Conservation (phyloP, 2,329 filamentous ascomycete genomes). For the Penicillium italicum region DNA sequence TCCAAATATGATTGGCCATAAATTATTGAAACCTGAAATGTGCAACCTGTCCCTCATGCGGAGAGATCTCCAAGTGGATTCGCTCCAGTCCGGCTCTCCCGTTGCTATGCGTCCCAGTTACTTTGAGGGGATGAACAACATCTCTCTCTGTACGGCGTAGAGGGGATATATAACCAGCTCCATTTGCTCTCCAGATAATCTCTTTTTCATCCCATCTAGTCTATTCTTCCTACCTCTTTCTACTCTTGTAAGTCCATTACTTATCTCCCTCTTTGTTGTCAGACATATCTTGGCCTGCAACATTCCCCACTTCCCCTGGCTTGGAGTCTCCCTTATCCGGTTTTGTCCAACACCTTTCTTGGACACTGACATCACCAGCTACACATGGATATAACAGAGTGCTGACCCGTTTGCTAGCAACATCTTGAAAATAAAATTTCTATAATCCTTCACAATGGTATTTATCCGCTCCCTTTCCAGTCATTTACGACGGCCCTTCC, state of each 20-base stretch:
- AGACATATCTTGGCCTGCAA: constrained; percentile 2
- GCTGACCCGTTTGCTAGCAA: constrained; percentile 9
- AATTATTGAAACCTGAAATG: not conserved
- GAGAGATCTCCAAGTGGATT: constrained; percentile 8
- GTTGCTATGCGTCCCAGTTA: not conserved
- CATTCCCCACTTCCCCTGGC: constrained; percentile 15
- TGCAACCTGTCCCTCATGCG: constrained; percentile 6
- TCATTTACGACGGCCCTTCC: constrained; percentile 52
- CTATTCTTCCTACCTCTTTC: not conserved
- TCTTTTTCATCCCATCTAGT: not conserved
- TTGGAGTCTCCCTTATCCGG: constrained; percentile 2
- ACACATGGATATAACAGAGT: constrained; percentile 1
- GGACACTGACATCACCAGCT: constrained; percentile 6
- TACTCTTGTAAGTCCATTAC: constrained; percentile 2
- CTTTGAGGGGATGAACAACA: not conserved
- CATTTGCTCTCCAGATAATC: not conserved
- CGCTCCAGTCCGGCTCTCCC: not conserved
- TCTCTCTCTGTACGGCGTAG: not conserved
- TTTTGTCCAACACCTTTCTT: constrained; percentile 16
- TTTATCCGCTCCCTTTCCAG: constrained; percentile 61
- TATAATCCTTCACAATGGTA: constrained; percentile 52
- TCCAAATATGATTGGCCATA: not conserved
- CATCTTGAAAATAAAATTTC: constrained; percentile 2
- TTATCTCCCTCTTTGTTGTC: too few species aligned
- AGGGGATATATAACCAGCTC: constrained; percentile 5